phyloP scores from a whole-genome alignment of 192 early-diverging fungal species.

The Coemansia guatemalensis region DNA sequence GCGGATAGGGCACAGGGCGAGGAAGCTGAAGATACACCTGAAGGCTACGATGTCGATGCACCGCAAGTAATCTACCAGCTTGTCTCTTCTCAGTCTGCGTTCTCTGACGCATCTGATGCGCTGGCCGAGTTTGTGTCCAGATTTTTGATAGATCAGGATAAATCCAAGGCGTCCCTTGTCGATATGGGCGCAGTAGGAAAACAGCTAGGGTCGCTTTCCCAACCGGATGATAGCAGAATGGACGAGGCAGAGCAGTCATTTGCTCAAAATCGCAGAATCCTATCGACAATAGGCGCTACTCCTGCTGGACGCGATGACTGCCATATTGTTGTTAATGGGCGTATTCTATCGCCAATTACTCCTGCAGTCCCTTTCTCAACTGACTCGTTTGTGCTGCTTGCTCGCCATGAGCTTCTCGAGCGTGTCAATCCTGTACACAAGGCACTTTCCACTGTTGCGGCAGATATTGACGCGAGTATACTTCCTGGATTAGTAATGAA shows the following conservation, averaged over 20 bases:
- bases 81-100: constrained; percentile 1
- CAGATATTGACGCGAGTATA: neutral
- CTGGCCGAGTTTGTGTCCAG: constrained; percentile 12
- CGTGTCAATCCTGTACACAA: constrained; percentile 44
- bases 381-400: constrained; percentile 63
- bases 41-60: constrained; percentile 28
- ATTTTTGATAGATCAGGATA: neutral
- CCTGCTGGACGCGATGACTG: constrained; percentile 16
- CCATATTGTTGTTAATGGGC: constrained; percentile 63
- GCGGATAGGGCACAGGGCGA: constrained; percentile 17
- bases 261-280: constrained; percentile 10
- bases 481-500: constrained; percentile 17
- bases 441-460: constrained; percentile 13
- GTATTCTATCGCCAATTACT: constrained; percentile 55
- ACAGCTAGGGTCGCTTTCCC: neutral
- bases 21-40: constrained; percentile 19
- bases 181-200: constrained; percentile 9
- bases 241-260: constrained; percentile 24
- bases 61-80: constrained; percentile 40
- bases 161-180: neutral
- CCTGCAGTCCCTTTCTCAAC: constrained; percentile 40
- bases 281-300: constrained; percentile 12
- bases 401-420: constrained; percentile 57
- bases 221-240: constrained; percentile 11
- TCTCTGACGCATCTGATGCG: neutral